Evolutionary conservation across 164 flowering plant genomes (phyloP), one percentile per base, ranked within the genome.

Genomic region (Vitis rupestris): DNA sequence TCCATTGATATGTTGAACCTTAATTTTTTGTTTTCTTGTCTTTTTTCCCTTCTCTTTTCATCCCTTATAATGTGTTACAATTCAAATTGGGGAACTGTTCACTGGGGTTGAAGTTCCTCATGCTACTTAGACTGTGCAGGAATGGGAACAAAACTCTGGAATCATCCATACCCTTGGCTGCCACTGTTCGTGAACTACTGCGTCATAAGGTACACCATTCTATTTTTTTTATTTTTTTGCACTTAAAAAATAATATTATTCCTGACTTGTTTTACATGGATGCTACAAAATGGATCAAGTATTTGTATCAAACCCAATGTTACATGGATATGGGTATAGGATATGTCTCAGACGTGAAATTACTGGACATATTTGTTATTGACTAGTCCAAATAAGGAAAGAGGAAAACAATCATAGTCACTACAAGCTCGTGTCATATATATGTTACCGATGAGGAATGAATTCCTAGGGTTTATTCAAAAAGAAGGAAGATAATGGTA

Each of bases 171-270:
- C 82, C 83, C 2, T 62, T 78, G 29, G 76, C 76, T 75, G 71
- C 54, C 44, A 72, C 78, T 50, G 69, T 79, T 6, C 81, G 78
- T 37, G 85, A 78, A 64, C 80, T 84, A 30, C 65, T 84, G 62
- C 73, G 60, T n/a, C 77, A 70, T 49, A 84, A 84, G 87, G 87
- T 92, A 63, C 55, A 53, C 57, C 8, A 61, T 15, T 27, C 11
- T 31, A 7, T 27, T 10, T 27, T 44, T 13, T 44, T 15, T n/a
- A 23, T 48, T 14, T 23, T 62, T 17, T 53, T 3, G 8, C 12
- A 14, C 6, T n/a, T 62, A 5, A 13, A 19, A 70, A 51, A 52
- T 37, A 54, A 61, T 6, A 16, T 54, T 19, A 37, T 37, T 37
- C 7, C 29, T 61, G 1, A 13, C 14, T 67, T 62, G 59, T 27